Conservation (phyloP, 345 rosid genomes). For the Sisymbrium irio region DNA sequence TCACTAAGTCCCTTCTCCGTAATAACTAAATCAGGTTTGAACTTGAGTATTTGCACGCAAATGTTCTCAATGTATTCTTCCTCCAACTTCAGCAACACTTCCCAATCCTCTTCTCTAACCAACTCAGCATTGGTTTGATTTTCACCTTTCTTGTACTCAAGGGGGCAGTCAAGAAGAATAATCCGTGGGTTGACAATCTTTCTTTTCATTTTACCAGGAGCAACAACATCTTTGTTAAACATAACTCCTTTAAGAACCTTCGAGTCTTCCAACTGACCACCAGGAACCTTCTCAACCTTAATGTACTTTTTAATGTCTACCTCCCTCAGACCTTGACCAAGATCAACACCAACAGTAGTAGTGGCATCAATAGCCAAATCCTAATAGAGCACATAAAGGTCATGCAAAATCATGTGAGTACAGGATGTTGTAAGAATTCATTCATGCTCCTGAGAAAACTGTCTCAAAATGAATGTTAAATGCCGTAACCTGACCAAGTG, state of each 20-base stretch:
- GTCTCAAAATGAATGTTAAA: neutral
- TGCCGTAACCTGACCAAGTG: neutral
- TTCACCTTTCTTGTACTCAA: constrained; percentile 98
- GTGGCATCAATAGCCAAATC: constrained; percentile 97
- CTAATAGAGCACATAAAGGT: constrained; percentile 35
- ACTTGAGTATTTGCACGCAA: constrained; percentile 79
- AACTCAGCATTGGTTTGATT: constrained; percentile 95
- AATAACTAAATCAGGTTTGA: constrained; percentile 84
- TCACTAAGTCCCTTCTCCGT: constrained; percentile 97
- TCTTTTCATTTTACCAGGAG: constrained; percentile 96
- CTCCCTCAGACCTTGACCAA: constrained; percentile 92
- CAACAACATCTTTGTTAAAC: constrained; percentile 91
- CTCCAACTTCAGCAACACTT: constrained; percentile 71
- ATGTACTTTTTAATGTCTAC: constrained; percentile 92
- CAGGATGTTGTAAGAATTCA: neutral
- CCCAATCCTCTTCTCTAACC: constrained; percentile 94
- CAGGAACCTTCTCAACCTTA: constrained; percentile 93
- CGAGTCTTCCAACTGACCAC: constrained; percentile 92
- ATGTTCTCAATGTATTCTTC: constrained; percentile 89
- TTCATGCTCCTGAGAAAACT: neutral
- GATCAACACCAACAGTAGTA: constrained; percentile 73
- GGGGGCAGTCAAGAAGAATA: constrained; percentile 85
- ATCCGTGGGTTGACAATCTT: constrained; percentile 81
- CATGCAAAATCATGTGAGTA: neutral
- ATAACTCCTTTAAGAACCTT: constrained; percentile 91